A percentile compares a stretch with the other conserved stretches of the same genome.
Evolutionary conservation across 768 basidiomycete genomes (phyloP).

Genomic region (Arthromyces matolae): DNA sequence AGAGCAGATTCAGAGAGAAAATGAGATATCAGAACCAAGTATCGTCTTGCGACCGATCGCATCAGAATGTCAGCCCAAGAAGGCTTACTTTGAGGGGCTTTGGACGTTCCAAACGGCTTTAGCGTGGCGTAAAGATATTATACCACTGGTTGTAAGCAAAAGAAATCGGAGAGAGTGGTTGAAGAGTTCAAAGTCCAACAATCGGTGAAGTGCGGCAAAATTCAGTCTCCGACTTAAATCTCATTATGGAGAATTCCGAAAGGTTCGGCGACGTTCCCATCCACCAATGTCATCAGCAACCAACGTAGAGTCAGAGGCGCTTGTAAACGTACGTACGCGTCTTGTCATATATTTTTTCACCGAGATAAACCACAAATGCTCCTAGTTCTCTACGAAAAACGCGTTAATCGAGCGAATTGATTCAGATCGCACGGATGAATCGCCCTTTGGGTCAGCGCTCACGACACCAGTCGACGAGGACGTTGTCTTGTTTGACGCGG

Average conservation of each 20-base stretch:
- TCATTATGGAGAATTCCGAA: background rate
- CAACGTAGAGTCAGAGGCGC: background rate
- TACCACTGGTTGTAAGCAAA: too few relatives aligned
- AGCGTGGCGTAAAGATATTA: too few relatives aligned
- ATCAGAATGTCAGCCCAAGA: too few relatives aligned
- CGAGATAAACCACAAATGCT: background rate
- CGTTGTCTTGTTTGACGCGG: conserved; percentile 11
- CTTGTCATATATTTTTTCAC: too few relatives aligned
- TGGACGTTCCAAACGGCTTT: too few relatives aligned
- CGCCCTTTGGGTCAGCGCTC: conserved; percentile 38
- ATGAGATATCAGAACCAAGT: too few relatives aligned
- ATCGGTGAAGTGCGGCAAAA: background rate
- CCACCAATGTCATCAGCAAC: background rate
- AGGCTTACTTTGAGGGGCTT: too few relatives aligned
- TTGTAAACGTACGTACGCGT: too few relatives aligned
- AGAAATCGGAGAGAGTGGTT: too few relatives aligned
- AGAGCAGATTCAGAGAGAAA: too few relatives aligned
- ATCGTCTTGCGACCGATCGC: too few relatives aligned
- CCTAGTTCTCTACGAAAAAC: background rate
- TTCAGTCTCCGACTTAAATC: conserved; percentile 1
- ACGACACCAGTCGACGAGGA: conserved; percentile 40
- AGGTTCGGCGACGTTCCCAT: background rate
- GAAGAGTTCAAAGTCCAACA: too few relatives aligned
- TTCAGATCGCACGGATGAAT: conserved; percentile 39
- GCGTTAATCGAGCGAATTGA: conserved; percentile 24